phyloP scores from a whole-genome alignment of 1,139 yeast genomes.

The Debaryomyces fabryi region DNA sequence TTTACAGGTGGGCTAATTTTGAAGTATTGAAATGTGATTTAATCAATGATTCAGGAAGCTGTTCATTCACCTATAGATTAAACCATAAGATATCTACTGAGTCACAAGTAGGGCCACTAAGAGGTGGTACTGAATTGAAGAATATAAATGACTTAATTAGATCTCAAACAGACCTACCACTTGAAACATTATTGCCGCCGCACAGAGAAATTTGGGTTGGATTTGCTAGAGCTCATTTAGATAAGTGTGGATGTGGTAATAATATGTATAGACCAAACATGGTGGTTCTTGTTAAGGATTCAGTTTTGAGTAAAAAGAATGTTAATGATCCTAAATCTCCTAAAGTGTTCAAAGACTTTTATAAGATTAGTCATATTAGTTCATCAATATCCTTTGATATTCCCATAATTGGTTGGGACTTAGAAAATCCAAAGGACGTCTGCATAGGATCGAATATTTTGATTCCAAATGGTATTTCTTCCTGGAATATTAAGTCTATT shows the following conservation, averaged over 20 bases:
- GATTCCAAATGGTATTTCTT: slow-evolving; percentile 42
- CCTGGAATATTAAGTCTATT: slow-evolving; percentile 26
- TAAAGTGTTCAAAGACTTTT: slow-evolving; percentile 18
- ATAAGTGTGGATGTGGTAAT: slow-evolving; percentile 39
- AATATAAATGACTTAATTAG: slow-evolving; percentile 26
- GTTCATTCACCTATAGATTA: slow-evolving; percentile 29
- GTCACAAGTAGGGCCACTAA: slow-evolving; percentile 33
- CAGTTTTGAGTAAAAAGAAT: slow-evolving; percentile 6
- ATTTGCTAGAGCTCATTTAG: slow-evolving; percentile 40
- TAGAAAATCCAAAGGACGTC: slow-evolving; percentile 24
- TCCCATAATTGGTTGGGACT: slow-evolving; percentile 35
- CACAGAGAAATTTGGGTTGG: slow-evolving; percentile 38
- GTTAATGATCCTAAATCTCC: neutral
- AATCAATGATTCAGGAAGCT: slow-evolving; percentile 24
- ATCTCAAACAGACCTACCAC: slow-evolving; percentile 14
- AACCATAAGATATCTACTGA: slow-evolving; percentile 19
- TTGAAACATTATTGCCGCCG: slow-evolving; percentile 17
- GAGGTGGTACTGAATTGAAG: slow-evolving; percentile 43
- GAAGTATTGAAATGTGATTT: slow-evolving; percentile 39
- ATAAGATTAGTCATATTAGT: slow-evolving; percentile 33
- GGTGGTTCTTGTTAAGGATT: slow-evolving; percentile 27
- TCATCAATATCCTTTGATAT: slow-evolving; percentile 40
- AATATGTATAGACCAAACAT: slow-evolving; percentile 42
- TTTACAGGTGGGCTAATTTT: slow-evolving; percentile 43
- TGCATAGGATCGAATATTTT: slow-evolving; percentile 36